phyloP scores from a whole-genome alignment of 176 grass and related monocot genomes.

The Musa itinerans region DNA sequence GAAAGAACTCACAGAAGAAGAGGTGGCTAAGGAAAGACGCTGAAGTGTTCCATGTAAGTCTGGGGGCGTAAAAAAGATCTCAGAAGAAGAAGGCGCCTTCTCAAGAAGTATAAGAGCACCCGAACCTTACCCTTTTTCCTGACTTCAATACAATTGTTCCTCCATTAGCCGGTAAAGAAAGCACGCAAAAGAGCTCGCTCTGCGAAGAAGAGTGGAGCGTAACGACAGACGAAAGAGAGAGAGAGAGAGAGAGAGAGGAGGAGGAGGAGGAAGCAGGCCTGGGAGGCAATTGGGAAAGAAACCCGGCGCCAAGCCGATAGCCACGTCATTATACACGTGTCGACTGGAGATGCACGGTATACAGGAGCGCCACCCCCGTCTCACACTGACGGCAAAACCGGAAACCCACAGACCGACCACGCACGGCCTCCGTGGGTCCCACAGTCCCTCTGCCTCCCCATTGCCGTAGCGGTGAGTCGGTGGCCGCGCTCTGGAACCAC shows the following conservation, averaged over 20 bases:
- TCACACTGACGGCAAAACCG: not conserved
- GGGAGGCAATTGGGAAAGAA: not conserved
- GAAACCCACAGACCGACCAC: not conserved
- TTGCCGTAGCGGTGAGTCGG: not conserved
- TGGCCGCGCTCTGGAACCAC: no score
- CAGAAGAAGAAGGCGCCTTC: not conserved
- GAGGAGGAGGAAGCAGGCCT: not conserved
- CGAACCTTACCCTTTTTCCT: not conserved
- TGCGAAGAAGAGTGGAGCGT: not conserved
- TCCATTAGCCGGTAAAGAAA: not conserved
- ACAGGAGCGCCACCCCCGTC: not conserved
- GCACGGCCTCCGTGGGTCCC: not conserved
- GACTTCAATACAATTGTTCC: not conserved
- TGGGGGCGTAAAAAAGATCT: not conserved
- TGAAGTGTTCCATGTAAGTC: not conserved
- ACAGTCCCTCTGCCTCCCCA: not conserved
- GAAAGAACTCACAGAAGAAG: not conserved
- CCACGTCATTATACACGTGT: slow-evolving; percentile 9
- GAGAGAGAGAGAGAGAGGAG: not conserved
- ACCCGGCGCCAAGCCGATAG: not conserved
- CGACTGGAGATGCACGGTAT: not conserved
- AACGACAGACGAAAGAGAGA: not conserved
- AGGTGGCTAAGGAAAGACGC: not conserved
- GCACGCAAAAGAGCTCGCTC: not conserved
- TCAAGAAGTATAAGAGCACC: not conserved